A percentile compares a stretch with the other conserved stretches of the same genome.
These are phyloP conservation scores for Alectoria sarmentosa DNA, from an alignment of 495 filamentous ascomycete genomes.

Conservation along the genomic window DNA sequence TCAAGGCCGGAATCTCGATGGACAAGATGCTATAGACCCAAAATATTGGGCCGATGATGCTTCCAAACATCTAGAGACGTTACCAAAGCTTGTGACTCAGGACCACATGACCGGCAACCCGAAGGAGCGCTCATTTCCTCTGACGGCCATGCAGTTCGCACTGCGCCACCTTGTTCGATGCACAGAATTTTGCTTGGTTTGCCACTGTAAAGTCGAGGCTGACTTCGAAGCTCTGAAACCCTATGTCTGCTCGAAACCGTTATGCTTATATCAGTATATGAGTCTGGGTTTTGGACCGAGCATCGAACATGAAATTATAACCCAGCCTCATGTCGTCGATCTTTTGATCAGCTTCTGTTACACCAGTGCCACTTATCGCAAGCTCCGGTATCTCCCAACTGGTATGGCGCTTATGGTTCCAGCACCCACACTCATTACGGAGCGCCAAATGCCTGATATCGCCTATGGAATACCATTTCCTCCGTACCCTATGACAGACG, in stretches of 20 bases:
- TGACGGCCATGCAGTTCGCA: conserved; percentile 73
- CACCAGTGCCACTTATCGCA: conserved; percentile 39
- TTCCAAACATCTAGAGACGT: conserved; percentile 8
- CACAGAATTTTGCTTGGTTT: conserved; percentile 83
- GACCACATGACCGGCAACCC: conserved; percentile 45
- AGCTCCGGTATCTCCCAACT: conserved; percentile 55
- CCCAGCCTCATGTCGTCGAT: conserved; percentile 80
- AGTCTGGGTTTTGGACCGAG: conserved; percentile 77
- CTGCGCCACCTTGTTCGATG: conserved; percentile 75
- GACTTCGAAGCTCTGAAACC: conserved; percentile 84
- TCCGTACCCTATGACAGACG: not conserved
- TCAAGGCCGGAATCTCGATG: conserved; percentile 34
- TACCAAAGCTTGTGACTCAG: conserved; percentile 34
- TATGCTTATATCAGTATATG: conserved; percentile 92
- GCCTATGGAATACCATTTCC: not conserved
- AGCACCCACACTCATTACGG: conserved; percentile 19
- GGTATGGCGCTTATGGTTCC: conserved; percentile 69
- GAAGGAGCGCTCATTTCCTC: conserved; percentile 51
- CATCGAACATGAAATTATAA: conserved; percentile 75
- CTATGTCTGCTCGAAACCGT: conserved; percentile 72
- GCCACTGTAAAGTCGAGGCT: conserved; percentile 63
- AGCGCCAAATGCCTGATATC: not conserved
- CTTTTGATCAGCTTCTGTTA: conserved; percentile 81
- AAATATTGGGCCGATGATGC: conserved; percentile 32
- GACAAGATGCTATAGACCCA: conserved; percentile 30